Evolutionary conservation across 2,329 filamentous ascomycete genomes (phyloP).

Genomic region (Whalleya microplaca): DNA sequence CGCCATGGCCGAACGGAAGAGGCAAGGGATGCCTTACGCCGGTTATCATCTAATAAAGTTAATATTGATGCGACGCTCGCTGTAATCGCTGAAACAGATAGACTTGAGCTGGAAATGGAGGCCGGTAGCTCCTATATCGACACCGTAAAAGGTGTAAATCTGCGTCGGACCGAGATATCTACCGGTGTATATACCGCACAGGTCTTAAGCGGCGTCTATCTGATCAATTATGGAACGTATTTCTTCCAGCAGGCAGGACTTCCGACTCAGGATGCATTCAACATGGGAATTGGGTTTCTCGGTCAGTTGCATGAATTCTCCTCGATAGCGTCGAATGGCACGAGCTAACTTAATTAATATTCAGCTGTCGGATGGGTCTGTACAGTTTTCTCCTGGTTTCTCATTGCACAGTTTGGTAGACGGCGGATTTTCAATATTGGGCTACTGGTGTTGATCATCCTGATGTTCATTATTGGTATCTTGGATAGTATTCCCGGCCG

Average conservation of each 20-base stretch:
- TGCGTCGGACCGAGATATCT: constrained; percentile 59
- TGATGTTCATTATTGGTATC: constrained; percentile 53
- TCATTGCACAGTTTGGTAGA: constrained; percentile 54
- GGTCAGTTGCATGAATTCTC: constrained; percentile 32
- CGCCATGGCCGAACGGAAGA: constrained; percentile 46
- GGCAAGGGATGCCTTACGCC: constrained; percentile 44
- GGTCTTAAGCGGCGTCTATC: constrained; percentile 65
- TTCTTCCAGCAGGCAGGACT: constrained; percentile 63
- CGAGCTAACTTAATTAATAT: constrained; percentile 10
- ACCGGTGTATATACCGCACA: constrained; percentile 68
- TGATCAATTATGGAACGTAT: constrained; percentile 67
- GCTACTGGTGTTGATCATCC: constrained; percentile 46
- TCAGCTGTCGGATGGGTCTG: constrained; percentile 54
- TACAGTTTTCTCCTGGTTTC: constrained; percentile 57
- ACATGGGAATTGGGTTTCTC: constrained; percentile 57
- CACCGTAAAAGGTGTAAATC: constrained; percentile 53
- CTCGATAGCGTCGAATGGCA: neutral
- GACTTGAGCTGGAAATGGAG: constrained; percentile 55
- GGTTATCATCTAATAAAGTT: constrained; percentile 50
- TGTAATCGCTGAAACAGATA: constrained; percentile 62
- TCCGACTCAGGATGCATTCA: constrained; percentile 51
- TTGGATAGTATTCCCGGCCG: constrained; percentile 49
- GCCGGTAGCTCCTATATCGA: constrained; percentile 54
- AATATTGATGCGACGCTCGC: constrained; percentile 54
- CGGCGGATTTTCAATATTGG: constrained; percentile 54